Evolutionary conservation across 2,329 filamentous ascomycete species (phyloP).

Genomic region (Pyrenochaeta sp.): DNA sequence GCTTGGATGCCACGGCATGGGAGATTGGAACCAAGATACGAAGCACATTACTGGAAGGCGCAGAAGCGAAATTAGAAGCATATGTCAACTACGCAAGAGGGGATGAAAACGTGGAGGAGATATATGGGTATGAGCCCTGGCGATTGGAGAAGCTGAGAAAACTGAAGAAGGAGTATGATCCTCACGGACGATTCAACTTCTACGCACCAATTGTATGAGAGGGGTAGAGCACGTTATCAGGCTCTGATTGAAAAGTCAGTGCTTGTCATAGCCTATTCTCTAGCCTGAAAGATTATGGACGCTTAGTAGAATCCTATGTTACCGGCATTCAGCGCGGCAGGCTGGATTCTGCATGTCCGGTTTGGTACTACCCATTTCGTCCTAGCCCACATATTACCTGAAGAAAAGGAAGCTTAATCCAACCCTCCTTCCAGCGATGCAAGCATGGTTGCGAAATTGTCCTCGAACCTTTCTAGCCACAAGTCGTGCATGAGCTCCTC

Average conservation of each 20-base stretch:
- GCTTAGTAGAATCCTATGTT: too few relatives aligned
- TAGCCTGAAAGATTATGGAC: too few relatives aligned
- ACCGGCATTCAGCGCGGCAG: too few relatives aligned
- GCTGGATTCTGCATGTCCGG: too few relatives aligned
- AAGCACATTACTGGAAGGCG: constrained; percentile 15
- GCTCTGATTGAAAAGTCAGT: too few relatives aligned
- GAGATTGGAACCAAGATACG: constrained; percentile 17
- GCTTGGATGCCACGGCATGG: constrained; percentile 19
- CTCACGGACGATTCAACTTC: constrained; percentile 37
- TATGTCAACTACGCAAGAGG: constrained; percentile 48
- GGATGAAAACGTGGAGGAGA: constrained; percentile 34
- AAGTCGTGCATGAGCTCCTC: not conserved
- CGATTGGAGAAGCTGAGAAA: constrained; percentile 39
- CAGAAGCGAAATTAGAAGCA: constrained; percentile 13
- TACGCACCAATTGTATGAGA: constrained; percentile 32
- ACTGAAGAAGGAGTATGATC: constrained; percentile 48
- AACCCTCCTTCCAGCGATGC: too few relatives aligned
- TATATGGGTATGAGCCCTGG: constrained; percentile 49
- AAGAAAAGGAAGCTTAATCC: too few relatives aligned
- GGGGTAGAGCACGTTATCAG: not conserved
- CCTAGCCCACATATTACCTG: too few relatives aligned
- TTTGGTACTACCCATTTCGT: too few relatives aligned
- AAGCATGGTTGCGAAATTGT: not conserved
- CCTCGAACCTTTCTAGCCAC: not conserved
- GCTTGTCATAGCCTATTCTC: too few relatives aligned